Base-by-base conservation (phyloP, 1,139 yeast species). In the Hyphopichia wangnamkhiaoensis region DNA sequence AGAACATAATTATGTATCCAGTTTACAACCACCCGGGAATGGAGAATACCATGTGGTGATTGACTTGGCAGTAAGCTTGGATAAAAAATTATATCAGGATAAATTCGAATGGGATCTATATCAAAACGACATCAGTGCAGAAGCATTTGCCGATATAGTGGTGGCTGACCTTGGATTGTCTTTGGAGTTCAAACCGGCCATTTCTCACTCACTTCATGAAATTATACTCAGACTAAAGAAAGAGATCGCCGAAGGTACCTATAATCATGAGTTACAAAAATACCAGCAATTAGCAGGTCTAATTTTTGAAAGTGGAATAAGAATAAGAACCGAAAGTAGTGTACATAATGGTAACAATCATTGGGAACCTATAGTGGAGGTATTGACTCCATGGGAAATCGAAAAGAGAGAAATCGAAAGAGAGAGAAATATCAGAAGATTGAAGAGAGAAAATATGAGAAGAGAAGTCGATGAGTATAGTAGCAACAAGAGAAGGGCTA, bases 351-450 rank as follows among this genome's bases (percentile, higher is more conserved):
- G 77, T 1, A 72, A 69, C 33, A 89, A 83, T 37, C 85, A 80
- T 27, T 93, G 97, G 95, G 84, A 86, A 38, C 98, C 99, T 10
- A 75, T 82, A 27, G 84, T 93, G 3, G 98, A 91, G 61, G 79
- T 80, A 7, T 72, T 93, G 44, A 82, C 95, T 1, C 93, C 89
- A 35, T 91, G 93, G 76, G 98, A 93, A 63, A 89, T 93, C 42
- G 98, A 91, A 57, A 85, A 87, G 64, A 78, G 98, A 47, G 98
- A 93, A 58, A 89, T 91, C 49, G 98, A 94, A 63, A 82, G 95
- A 55, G 97, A 91, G 49, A 79, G 98, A 61, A 89, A 87, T 56
- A 76, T 89, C 45, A 80, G 98, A 61, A 80, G 98, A 58, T 73
- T 90, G 55, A 91, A 94, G 69, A 80, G 98, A 61, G 98, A 94